Conservation (phyloP, 176 grass and related monocot genomes). For the Carex littledalei region DNA sequence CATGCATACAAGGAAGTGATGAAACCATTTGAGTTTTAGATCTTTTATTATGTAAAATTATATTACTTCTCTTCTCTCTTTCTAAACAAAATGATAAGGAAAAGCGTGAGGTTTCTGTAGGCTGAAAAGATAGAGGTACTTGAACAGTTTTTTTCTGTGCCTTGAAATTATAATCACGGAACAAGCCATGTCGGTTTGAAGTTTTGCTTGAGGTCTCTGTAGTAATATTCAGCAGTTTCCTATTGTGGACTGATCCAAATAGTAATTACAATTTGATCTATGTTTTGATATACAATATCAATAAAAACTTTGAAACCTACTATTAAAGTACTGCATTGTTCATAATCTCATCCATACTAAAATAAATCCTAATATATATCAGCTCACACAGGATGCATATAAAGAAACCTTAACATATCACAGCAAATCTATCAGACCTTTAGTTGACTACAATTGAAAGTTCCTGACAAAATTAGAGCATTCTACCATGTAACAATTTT, state of each 20-base stretch:
- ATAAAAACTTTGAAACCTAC: not conserved
- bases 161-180: not conserved
- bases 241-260: not conserved
- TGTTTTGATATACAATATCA: not conserved
- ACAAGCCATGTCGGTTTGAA: not conserved
- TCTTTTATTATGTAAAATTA: not conserved
- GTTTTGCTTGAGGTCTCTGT: not conserved
- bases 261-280: not conserved
- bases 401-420: not conserved
- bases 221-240: not conserved
- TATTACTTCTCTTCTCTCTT: not conserved
- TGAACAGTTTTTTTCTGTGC: not conserved
- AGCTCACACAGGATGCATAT: not conserved
- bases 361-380: not conserved
- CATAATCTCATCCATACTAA: not conserved
- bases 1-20: not conserved
- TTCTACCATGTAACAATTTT: not conserved
- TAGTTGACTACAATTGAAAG: not conserved
- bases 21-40: not conserved
- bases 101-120: not conserved
- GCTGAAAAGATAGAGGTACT: not conserved
- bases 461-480: not conserved
- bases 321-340: not conserved
- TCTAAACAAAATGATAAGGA: not conserved
- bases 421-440: not conserved